phyloP scores from a whole-genome alignment of 2,329 filamentous ascomycete species.

The Colletotrichum sp. region DNA sequence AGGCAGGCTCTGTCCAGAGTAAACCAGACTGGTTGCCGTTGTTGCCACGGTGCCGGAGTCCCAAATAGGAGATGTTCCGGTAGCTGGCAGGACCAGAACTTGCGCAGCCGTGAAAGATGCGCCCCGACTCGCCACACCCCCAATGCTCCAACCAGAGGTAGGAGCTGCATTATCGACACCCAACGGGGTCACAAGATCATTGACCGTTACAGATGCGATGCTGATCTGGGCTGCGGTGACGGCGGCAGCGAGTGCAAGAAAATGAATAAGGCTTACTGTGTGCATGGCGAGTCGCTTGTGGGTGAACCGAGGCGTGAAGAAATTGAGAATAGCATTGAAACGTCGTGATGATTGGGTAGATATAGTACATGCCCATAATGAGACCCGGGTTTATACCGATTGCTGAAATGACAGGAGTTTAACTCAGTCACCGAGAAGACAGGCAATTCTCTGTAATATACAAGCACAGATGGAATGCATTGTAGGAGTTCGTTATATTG shows the following conservation, averaged over 20 bases:
- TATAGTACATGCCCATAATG: background rate
- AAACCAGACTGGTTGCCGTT: background rate
- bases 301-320: background rate
- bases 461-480: background rate
- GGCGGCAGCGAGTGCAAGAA: background rate
- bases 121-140: background rate
- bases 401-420: background rate
- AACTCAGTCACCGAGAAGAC: background rate
- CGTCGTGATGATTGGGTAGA: background rate
- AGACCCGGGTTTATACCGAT: background rate
- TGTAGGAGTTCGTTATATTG: background rate
- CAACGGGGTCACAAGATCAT: background rate
- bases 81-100: fast-evolving
- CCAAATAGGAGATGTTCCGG: background rate
- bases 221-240: background rate
- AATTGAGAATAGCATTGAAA: fast-evolving
- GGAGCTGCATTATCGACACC: background rate
- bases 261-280: background rate
- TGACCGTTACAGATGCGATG: background rate
- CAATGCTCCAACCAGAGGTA: background rate
- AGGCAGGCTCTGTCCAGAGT: background rate
- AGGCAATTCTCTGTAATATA: background rate
- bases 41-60: background rate
- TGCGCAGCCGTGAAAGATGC: background rate
- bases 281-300: background rate